Percentiles rank a stretch among this genome's conserved stretches.
phyloP scores from a whole-genome alignment of 176 grass and related monocot genomes.

The Musa schizocarpa region DNA sequence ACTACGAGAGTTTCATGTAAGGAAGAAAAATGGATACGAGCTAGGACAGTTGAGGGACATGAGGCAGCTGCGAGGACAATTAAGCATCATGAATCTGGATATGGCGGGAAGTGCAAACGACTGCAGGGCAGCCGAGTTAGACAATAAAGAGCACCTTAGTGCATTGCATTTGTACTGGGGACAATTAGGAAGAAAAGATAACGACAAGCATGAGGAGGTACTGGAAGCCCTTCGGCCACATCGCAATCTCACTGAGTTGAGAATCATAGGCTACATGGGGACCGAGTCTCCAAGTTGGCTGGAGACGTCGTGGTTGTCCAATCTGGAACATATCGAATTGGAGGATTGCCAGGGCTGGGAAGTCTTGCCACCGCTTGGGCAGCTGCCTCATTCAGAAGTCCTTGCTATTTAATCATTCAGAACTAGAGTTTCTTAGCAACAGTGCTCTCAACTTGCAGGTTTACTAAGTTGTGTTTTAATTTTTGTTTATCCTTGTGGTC shows the following conservation, averaged over 20 bases:
- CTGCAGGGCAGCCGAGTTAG: constrained; percentile 12
- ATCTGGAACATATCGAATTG: constrained; percentile 21
- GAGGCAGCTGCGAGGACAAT: constrained; percentile 18
- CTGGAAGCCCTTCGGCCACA: constrained; percentile 40
- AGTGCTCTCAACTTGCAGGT: too few relatives aligned
- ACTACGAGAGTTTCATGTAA: constrained; percentile 16
- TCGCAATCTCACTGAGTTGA: constrained; percentile 28
- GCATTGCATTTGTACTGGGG: constrained; percentile 23
- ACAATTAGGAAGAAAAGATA: not conserved
- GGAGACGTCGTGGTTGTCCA: constrained; percentile 24
- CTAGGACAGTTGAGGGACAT: constrained; percentile 23
- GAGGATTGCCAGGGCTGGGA: constrained; percentile 24
- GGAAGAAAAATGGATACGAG: not conserved
- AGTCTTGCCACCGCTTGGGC: constrained; percentile 37
- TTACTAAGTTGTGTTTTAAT: too few relatives aligned
- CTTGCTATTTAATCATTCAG: too few relatives aligned
- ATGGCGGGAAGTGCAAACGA: not conserved
- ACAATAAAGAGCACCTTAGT: constrained; percentile 26
- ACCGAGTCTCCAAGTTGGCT: constrained; percentile 36
- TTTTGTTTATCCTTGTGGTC: too few relatives aligned
- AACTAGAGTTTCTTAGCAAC: too few relatives aligned
- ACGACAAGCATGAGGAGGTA: constrained; percentile 25
- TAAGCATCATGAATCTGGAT: constrained; percentile 29
- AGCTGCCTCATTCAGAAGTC: constrained; percentile 32
- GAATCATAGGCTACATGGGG: constrained; percentile 38